A percentile compares a stretch with the other conserved stretches of the same genome.
Evolutionary conservation across 768 basidiomycete species (phyloP).

Genomic region (Termitomyces heimii): DNA sequence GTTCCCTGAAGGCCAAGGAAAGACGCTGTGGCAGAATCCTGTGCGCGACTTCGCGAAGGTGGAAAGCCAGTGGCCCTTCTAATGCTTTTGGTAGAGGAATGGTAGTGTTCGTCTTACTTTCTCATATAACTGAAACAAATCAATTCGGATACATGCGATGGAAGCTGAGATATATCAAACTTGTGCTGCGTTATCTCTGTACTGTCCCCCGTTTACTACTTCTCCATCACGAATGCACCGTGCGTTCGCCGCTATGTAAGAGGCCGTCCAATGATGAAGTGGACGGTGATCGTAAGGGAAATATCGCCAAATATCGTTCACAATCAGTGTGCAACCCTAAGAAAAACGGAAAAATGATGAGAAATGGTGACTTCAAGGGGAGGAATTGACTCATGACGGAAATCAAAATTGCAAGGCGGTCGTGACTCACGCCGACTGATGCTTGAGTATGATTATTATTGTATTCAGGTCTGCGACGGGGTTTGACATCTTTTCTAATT

Average conservation of each 20-base stretch:
- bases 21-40: conserved; percentile 76
- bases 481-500: neutral
- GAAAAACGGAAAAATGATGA: too few relatives aligned
- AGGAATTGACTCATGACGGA: neutral
- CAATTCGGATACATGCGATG: conserved; percentile 26
- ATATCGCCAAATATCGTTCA: neutral
- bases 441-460: neutral
- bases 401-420: too few relatives aligned
- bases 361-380: neutral
- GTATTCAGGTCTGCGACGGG: too few relatives aligned
- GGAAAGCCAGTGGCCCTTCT: conserved; percentile 59
- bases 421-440: too few relatives aligned
- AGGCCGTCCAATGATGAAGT: too few relatives aligned
- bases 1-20: conserved; percentile 82
- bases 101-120: conserved; percentile 49
- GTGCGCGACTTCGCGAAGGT: conserved; percentile 57
- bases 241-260: too few relatives aligned
- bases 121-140: neutral
- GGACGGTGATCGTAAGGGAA: too few relatives aligned
- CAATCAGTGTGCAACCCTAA: neutral
- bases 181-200: too few relatives aligned
- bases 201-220: neutral
- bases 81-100: conserved; percentile 58
- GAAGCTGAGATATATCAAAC: neutral
- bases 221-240: too few relatives aligned